Percentiles rank a stretch among this genome's conserved stretches.
Evolutionary conservation across 352 stramenopile species (phyloP).

Genomic region (Pythium insidiosum): DNA sequence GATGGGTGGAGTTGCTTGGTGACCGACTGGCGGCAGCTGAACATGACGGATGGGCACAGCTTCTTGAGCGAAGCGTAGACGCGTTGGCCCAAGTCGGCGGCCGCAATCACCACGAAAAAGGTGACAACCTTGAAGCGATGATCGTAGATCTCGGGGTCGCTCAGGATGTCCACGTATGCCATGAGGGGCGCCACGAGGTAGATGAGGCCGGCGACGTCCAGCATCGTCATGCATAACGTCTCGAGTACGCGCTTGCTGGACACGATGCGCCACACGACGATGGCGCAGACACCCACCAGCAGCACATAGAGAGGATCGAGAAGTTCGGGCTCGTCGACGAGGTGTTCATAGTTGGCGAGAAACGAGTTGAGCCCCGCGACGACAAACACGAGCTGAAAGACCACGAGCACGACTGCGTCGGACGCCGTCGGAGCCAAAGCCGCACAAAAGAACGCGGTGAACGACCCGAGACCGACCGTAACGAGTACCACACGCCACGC

Average conservation of each 20-base stretch:
- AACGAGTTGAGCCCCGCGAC: slow-evolving; percentile 55
- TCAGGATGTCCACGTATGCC: slow-evolving; percentile 45
- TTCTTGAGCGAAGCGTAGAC: slow-evolving; percentile 5
- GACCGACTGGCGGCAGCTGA: slow-evolving; percentile 1
- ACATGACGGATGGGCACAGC: not conserved
- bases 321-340: slow-evolving; percentile 28
- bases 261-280: slow-evolving; percentile 51
- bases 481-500: slow-evolving; percentile 21
- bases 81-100: slow-evolving; percentile 8
- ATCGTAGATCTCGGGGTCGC: slow-evolving; percentile 26
- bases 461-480: slow-evolving; percentile 16
- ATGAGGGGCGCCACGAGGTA: slow-evolving; percentile 59
- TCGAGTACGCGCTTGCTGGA: slow-evolving; percentile 46
- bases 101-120: slow-evolving; percentile 30
- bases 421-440: slow-evolving; percentile 28
- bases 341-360: slow-evolving; percentile 33
- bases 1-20: slow-evolving; percentile 8
- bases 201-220: slow-evolving; percentile 46
- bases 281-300: slow-evolving; percentile 30
- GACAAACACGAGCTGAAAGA: slow-evolving; percentile 46
- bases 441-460: slow-evolving; percentile 23
- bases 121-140: slow-evolving; percentile 26
- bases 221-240: slow-evolving; percentile 36
- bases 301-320: slow-evolving; percentile 56
- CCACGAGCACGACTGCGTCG: slow-evolving; percentile 31